Evolutionary conservation across 2,329 filamentous ascomycete genomes (phyloP).

Genomic region (Chaetoscypha palmicola): DNA sequence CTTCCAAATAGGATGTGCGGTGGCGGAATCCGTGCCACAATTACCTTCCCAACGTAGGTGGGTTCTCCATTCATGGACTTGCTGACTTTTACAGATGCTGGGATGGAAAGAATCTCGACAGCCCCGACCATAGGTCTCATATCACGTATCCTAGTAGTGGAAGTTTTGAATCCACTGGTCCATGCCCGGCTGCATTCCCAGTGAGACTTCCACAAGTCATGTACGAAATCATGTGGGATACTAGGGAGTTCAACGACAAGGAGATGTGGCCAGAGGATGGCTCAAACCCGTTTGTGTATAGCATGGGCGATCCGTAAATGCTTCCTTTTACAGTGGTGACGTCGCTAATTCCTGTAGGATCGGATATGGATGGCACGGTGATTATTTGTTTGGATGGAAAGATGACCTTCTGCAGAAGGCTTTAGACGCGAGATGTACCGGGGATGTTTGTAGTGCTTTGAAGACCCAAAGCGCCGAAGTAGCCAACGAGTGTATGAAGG

Average conservation of each 20-base stretch:
- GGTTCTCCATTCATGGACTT: neutral
- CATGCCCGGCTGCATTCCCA: constrained; percentile 17
- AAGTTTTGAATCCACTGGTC: constrained; percentile 10
- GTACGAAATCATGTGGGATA: constrained; percentile 44
- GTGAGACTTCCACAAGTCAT: constrained; percentile 11
- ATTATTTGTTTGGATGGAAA: constrained; percentile 2
- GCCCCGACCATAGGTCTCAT: constrained; percentile 18
- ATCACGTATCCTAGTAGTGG: constrained; percentile 17
- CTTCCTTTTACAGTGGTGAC: too few species aligned
- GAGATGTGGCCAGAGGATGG: constrained; percentile 38
- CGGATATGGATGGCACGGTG: neutral
- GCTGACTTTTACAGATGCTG: constrained; percentile 9
- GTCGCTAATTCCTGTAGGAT: neutral
- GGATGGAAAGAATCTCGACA: constrained; percentile 24
- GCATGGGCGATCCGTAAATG: constrained; percentile 33
- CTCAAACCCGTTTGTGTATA: constrained; percentile 38
- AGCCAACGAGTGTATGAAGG: neutral
- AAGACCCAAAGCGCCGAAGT: neutral
- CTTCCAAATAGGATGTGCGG: constrained; percentile 32
- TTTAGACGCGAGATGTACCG: neutral
- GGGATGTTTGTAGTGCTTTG: neutral
- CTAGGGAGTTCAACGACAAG: constrained; percentile 36
- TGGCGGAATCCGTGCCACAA: constrained; percentile 29
- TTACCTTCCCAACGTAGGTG: constrained; percentile 29
- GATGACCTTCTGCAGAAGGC: neutral